These are phyloP conservation scores for Ascochyta fabae DNA, from an alignment of 2,329 filamentous ascomycete genomes.

Conservation along the genomic window DNA sequence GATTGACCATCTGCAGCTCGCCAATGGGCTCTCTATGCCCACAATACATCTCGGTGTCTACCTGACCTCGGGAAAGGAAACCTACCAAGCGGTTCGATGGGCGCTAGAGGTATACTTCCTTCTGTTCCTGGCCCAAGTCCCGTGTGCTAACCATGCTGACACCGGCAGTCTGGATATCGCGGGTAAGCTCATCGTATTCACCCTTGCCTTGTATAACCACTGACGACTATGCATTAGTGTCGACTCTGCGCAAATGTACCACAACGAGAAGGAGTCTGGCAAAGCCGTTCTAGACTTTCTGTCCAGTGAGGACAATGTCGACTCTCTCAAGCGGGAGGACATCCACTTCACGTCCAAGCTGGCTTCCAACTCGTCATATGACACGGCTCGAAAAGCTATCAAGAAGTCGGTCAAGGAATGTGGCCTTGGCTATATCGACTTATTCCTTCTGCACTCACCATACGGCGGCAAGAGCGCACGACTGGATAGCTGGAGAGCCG, in stretches of 20 bases:
- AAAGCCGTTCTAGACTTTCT: slow-evolving; percentile 68
- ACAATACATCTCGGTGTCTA: slow-evolving; percentile 78
- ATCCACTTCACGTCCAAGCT: slow-evolving; percentile 85
- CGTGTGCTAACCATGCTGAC: slow-evolving; percentile 24
- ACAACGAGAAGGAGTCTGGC: slow-evolving; percentile 75
- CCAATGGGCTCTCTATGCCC: slow-evolving; percentile 72
- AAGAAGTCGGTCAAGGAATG: slow-evolving; percentile 68
- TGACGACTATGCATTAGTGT: slow-evolving; percentile 48
- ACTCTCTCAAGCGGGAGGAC: slow-evolving; percentile 67
- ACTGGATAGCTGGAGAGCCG: slow-evolving; percentile 74
- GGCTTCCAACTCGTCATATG: slow-evolving; percentile 70
- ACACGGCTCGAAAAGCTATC: slow-evolving; percentile 71
- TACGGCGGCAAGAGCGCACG: slow-evolving; percentile 74
- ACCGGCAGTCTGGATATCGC: slow-evolving; percentile 54
- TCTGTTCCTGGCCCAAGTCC: slow-evolving; percentile 16
- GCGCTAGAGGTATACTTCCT: slow-evolving; percentile 59
- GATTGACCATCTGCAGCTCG: slow-evolving; percentile 42
- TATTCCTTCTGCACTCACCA: slow-evolving; percentile 81
- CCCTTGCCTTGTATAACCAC: slow-evolving; percentile 23
- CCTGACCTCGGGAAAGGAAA: slow-evolving; percentile 69
- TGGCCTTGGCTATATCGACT: slow-evolving; percentile 75
- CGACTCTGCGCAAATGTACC: slow-evolving; percentile 68
- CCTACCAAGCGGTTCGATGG: slow-evolving; percentile 62
- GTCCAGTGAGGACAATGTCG: slow-evolving; percentile 53
- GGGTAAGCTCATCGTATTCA: slow-evolving; percentile 39